A percentile compares a stretch with the other conserved stretches of the same genome.
phyloP scores from a whole-genome alignment of 306 rosid genomes.

The Carpinus fangiana region DNA sequence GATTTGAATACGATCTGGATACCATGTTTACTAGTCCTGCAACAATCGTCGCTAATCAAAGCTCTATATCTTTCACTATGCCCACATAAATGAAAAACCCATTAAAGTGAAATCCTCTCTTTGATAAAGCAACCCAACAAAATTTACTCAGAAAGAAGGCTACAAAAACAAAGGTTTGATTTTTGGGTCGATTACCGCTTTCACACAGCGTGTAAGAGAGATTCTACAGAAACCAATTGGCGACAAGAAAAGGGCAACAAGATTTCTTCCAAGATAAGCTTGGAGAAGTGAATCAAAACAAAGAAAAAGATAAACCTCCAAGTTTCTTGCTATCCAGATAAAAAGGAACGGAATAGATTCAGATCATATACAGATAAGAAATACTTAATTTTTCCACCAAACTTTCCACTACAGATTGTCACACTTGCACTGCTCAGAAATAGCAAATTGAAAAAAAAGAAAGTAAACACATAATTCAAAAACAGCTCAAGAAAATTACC shows the following conservation, averaged over 20 bases:
- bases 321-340: constrained; percentile 30
- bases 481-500: constrained; percentile 45
- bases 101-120: constrained; percentile 23
- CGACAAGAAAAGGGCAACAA: constrained; percentile 22
- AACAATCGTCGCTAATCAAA: constrained; percentile 15
- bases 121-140: constrained; percentile 9
- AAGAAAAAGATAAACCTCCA: constrained; percentile 28
- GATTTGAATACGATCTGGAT: constrained; percentile 72
- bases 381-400: constrained; percentile 30
- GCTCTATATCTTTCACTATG: constrained; percentile 16
- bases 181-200: constrained; percentile 30
- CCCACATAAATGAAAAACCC: constrained; percentile 26
- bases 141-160: constrained; percentile 1
- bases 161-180: constrained; percentile 16
- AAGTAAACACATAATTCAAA: background rate
- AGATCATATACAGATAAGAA: constrained; percentile 48
- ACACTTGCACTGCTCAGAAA: background rate
- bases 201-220: constrained; percentile 34
- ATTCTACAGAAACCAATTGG: constrained; percentile 31
- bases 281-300: constrained; percentile 45
- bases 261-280: constrained; percentile 32
- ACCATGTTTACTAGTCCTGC: constrained; percentile 37
- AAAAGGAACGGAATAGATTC: constrained; percentile 48
- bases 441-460: background rate
- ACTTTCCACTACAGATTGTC: constrained; percentile 37